Evolutionary conservation across 1,284 basidiomycete genomes (phyloP), one percentile per base, ranked within the genome.

Genomic region (Apiotrichum gracile): DNA sequence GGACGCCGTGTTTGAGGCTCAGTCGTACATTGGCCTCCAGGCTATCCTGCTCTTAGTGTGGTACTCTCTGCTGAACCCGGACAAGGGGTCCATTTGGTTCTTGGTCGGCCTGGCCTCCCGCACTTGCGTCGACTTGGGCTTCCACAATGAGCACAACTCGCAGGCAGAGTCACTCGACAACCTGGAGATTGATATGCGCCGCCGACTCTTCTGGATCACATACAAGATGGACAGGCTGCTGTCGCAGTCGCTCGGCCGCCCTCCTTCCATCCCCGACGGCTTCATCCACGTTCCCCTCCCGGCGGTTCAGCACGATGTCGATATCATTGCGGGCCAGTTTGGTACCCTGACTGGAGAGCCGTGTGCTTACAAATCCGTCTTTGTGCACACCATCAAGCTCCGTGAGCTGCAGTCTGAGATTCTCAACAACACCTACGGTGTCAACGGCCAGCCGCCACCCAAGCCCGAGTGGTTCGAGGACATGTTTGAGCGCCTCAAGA

Each of bases 21-120:
- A 70, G 40, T 70, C 66, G 40, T 75, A 76, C 57, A 69, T 74
- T 51, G 73, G 75, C 2, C 60, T 77, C 3, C 75, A 77, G 61
- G 75, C 74, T 1, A 75, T 77, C 42, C 57, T 77, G 14, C 63
- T 77, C 16, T 64, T 74, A 1, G 70, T 75, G 9, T 75, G 73
- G 68, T 77, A 77, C 57, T 72, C 74, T 16, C 65, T 77, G 10
- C 60, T 77, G 34, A 77, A 77, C 60, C 75, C 75, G 6, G 72
- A 74, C 47, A 72, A 74, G 56, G 75, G 75, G 16, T 76, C 73
- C 7, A 73, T 77, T 46, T 77, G 75, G 75, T 75, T 73, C 63
- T 65, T 77, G 14, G 70, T 75, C 25, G 75, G 75, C 14, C 64
- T 77, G 24, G 75, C 75, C 2, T 68, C 70, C 21, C 66, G 75